Percentiles rank a stretch among this genome's conserved stretches.
These are phyloP conservation scores for Furcasterigmium sp. DNA, from an alignment of 2,329 filamentous ascomycete species.

Conservation along the genomic window DNA sequence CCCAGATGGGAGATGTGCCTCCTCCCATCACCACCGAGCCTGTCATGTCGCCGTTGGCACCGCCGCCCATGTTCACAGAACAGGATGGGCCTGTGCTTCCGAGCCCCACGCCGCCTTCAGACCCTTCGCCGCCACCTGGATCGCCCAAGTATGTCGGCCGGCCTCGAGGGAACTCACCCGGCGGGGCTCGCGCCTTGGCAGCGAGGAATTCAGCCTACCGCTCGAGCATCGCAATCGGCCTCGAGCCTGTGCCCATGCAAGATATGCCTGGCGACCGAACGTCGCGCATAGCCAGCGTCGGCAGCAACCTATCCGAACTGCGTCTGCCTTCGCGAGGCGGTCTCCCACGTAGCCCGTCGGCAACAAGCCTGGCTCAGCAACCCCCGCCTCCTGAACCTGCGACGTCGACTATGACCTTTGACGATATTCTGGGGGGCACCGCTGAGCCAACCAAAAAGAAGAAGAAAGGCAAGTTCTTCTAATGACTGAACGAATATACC, in stretches of 20 bases:
- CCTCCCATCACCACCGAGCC: conserved; percentile 20
- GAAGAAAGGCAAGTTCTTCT: conserved; percentile 34
- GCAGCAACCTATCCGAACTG: conserved; percentile 12
- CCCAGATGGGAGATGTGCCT: conserved; percentile 19
- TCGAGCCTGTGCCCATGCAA: conserved; percentile 35
- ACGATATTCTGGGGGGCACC: conserved; percentile 38
- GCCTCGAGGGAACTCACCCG: conserved; percentile 32
- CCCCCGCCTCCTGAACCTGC: conserved; percentile 14
- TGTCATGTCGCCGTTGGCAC: conserved; percentile 30
- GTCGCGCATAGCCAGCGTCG: conserved; percentile 18
- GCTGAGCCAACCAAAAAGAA: conserved; percentile 21
- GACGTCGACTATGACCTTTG: conserved; percentile 36
- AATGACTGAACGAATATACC: not conserved
- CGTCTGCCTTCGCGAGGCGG: conserved; percentile 10
- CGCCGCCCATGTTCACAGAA: conserved; percentile 19
- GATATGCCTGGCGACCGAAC: conserved; percentile 10
- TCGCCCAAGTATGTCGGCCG: conserved; percentile 27
- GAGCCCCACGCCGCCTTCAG: conserved; percentile 14
- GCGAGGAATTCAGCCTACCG: conserved; percentile 20
- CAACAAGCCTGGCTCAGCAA: conserved; percentile 24
- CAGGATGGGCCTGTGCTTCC: conserved; percentile 6
- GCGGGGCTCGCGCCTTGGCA: conserved; percentile 24
- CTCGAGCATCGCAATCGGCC: conserved; percentile 36
- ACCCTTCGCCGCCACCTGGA: conserved; percentile 20
- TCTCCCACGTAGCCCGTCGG: conserved; percentile 23